Conservation (phyloP, 2,329 filamentous ascomycete genomes). For the Stagonosporopsis chrysanthemi region DNA sequence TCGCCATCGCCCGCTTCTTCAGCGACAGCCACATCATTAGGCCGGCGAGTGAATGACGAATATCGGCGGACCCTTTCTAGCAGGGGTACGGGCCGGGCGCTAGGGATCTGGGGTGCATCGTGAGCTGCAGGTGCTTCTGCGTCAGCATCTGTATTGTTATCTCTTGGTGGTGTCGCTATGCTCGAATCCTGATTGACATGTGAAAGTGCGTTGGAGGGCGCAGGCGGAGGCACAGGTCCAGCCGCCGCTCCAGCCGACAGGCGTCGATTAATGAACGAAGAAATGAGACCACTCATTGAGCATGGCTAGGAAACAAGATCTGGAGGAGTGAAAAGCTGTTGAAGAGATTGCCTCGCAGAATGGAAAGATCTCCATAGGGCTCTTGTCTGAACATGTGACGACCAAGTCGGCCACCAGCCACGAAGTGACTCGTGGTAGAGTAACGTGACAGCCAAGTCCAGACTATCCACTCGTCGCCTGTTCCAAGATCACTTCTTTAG, state of each 20-base stretch:
- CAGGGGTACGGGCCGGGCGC: slow-evolving; percentile 19
- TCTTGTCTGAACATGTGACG: slow-evolving; percentile 9
- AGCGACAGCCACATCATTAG: slow-evolving; percentile 34
- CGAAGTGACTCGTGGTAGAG: neutral
- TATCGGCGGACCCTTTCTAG: slow-evolving; percentile 30
- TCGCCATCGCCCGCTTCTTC: slow-evolving; percentile 30
- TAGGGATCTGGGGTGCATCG: slow-evolving; percentile 16
- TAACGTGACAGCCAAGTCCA: neutral
- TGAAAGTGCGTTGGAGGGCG: slow-evolving; percentile 31
- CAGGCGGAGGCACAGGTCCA: slow-evolving; percentile 22
- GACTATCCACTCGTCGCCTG: neutral
- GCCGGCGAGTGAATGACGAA: slow-evolving; percentile 33
- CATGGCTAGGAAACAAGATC: slow-evolving; percentile 22
- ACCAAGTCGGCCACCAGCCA: slow-evolving; percentile 6
- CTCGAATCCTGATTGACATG: slow-evolving; percentile 37
- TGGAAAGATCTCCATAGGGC: slow-evolving; percentile 6
- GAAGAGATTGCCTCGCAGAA: neutral
- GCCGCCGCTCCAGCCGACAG: slow-evolving; percentile 31
- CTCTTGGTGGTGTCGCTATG: slow-evolving; percentile 14
- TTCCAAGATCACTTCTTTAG: neutral
- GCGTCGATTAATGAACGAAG: slow-evolving; percentile 50
- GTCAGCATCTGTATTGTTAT: slow-evolving; percentile 16
- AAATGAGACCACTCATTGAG: slow-evolving; percentile 49
- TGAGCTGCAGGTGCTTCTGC: slow-evolving; percentile 15
- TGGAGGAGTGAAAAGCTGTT: neutral